Evolutionary conservation across 345 rosid genomes (phyloP).

Genomic region (Raphanus raphanistrum): DNA sequence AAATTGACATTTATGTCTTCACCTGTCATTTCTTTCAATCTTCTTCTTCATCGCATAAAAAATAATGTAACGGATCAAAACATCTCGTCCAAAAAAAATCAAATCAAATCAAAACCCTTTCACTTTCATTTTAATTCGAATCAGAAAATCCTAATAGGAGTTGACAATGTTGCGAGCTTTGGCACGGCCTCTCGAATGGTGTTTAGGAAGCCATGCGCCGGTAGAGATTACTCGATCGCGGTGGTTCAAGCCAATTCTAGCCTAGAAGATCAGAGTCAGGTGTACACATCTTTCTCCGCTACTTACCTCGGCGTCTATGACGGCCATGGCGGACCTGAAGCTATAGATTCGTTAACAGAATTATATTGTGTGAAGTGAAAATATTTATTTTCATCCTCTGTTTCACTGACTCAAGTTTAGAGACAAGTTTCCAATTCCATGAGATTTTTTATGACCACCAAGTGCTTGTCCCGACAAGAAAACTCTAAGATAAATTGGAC

Average conservation of each 20-base stretch:
- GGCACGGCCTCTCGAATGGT: constrained; percentile 69
- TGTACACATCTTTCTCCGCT: constrained; percentile 65
- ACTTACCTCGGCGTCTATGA: constrained; percentile 93
- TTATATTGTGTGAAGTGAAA: no score
- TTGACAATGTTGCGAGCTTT: constrained; percentile 61
- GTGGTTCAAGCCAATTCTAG: constrained; percentile 87
- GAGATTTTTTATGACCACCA: no score
- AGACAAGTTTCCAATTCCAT: no score
- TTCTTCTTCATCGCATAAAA: no score
- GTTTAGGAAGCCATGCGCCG: constrained; percentile 71
- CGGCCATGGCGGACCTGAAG: constrained; percentile 99
- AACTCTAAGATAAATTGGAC: no score
- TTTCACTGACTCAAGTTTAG: no score
- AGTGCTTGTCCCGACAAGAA: no score
- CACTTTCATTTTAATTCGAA: not conserved
- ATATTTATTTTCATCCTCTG: no score
- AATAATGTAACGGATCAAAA: not conserved
- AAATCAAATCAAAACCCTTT: not conserved
- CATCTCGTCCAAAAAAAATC: no score
- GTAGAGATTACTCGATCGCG: constrained; percentile 92
- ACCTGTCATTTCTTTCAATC: no score
- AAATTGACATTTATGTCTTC: no score
- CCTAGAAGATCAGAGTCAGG: constrained; percentile 92
- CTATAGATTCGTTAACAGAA: constrained; percentile 85
- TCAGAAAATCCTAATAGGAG: not conserved